Percentiles rank a stretch among this genome's conserved stretches.
Evolutionary conservation across 352 stramenopile genomes (phyloP).

Genomic region (Pythium monospermum): DNA sequence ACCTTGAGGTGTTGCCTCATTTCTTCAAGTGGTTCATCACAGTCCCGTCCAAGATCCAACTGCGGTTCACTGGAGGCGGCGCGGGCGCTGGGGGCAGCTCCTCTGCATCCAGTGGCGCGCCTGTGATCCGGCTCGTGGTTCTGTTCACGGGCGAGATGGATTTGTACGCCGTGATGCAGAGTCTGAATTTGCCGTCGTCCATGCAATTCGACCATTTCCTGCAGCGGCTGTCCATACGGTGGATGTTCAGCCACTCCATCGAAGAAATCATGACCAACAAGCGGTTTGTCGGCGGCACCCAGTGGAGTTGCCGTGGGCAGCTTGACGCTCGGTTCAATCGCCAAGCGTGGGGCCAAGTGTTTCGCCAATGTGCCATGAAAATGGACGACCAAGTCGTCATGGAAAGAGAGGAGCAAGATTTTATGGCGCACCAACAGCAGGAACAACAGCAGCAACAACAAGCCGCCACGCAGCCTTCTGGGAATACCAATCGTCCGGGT

Average conservation of each 20-base stretch:
- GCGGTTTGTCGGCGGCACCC: constrained; percentile 36
- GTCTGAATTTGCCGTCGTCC: constrained; percentile 37
- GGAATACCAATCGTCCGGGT: neutral
- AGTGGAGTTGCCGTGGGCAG: constrained; percentile 49
- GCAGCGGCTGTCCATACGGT: constrained; percentile 37
- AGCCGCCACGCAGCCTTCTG: neutral
- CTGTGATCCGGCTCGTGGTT: constrained; percentile 59
- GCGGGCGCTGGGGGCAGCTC: too few species aligned
- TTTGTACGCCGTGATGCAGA: constrained; percentile 58
- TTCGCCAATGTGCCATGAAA: constrained; percentile 37
- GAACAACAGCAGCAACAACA: constrained; percentile 16
- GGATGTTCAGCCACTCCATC: constrained; percentile 46
- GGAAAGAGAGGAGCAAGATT: constrained; percentile 31
- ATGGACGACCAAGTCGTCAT: constrained; percentile 30
- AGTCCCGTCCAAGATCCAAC: constrained; percentile 43
- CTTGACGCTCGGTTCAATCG: constrained; percentile 53
- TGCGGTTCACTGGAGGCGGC: constrained; percentile 25
- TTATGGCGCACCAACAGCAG: constrained; percentile 25
- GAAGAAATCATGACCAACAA: constrained; percentile 63
- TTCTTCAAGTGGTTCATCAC: constrained; percentile 68
- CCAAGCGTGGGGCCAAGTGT: constrained; percentile 45
- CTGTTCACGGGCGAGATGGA: constrained; percentile 57
- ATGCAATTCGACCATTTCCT: constrained; percentile 62
- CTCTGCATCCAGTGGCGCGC: constrained; percentile 10
- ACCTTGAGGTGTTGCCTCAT: constrained; percentile 49